Evolutionary conservation across 2,329 filamentous ascomycete genomes (phyloP).

Genomic region (Stachybotrys echinatus): DNA sequence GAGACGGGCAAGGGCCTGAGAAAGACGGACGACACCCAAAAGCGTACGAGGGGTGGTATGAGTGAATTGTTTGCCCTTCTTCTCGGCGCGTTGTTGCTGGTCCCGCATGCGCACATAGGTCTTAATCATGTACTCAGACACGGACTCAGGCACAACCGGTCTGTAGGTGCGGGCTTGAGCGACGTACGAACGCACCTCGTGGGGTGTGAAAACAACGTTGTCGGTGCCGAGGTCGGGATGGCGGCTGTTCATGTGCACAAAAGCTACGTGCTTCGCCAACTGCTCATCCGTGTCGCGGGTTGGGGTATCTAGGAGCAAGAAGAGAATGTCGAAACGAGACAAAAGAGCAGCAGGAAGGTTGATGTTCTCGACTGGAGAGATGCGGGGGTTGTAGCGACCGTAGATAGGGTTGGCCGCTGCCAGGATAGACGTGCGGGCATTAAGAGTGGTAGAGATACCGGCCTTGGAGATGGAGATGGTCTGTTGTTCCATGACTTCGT

Average conservation of each 20-base stretch:
- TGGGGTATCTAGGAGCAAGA: slow-evolving; percentile 93
- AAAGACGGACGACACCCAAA: slow-evolving; percentile 85
- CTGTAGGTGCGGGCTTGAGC: slow-evolving; percentile 87
- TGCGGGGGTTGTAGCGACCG: slow-evolving; percentile 93
- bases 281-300: slow-evolving; percentile 86
- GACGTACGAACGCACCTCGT: slow-evolving; percentile 94
- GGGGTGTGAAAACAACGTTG: slow-evolving; percentile 75
- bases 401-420: slow-evolving; percentile 96
- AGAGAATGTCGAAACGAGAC: slow-evolving; percentile 95
- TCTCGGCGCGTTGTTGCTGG: slow-evolving; percentile 86
- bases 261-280: slow-evolving; percentile 89
- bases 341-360: slow-evolving; percentile 96
- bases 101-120: slow-evolving; percentile 94
- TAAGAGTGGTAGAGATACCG: slow-evolving; percentile 71
- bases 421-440: slow-evolving; percentile 91
- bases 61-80: slow-evolving; percentile 84
- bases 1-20: slow-evolving; percentile 87
- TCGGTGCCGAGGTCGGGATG: slow-evolving; percentile 69
- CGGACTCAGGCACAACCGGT: slow-evolving; percentile 75
- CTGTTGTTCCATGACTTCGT: slow-evolving; percentile 87
- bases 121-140: slow-evolving; percentile 95
- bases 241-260: slow-evolving; percentile 93
- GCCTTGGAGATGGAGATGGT: slow-evolving; percentile 80
- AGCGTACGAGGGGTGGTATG: slow-evolving; percentile 93
- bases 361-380: slow-evolving; percentile 98